These are phyloP conservation scores for Gossypium anomalum DNA, from an alignment of 345 rosid species.

Conservation along the genomic window DNA sequence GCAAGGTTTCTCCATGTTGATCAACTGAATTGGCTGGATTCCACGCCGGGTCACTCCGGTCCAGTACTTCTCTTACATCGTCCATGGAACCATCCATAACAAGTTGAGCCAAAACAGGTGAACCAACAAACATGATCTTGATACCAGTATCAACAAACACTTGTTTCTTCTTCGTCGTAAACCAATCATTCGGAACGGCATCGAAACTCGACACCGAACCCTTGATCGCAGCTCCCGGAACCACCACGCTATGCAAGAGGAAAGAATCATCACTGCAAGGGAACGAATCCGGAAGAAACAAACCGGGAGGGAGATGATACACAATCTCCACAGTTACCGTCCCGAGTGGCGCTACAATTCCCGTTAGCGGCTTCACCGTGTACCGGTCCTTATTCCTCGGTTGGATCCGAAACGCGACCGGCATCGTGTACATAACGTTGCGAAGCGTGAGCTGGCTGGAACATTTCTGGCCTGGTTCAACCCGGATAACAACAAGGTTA, in stretches of 20 bases:
- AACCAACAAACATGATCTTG: constrained; percentile 55
- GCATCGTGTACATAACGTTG: constrained; percentile 75
- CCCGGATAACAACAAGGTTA: constrained; percentile 35
- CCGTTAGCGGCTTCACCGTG: constrained; percentile 50
- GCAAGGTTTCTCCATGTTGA: constrained; percentile 41
- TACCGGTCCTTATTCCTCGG: constrained; percentile 38
- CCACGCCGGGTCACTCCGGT: constrained; percentile 43
- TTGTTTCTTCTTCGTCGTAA: constrained; percentile 55
- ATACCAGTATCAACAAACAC: constrained; percentile 57
- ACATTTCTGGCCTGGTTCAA: constrained; percentile 51
- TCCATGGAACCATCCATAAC: constrained; percentile 53
- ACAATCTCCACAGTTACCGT: constrained; percentile 40
- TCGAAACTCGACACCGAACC: constrained; percentile 34
- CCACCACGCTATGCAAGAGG: constrained; percentile 58
- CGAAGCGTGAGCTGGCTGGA: constrained; percentile 50
- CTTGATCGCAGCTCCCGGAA: constrained; percentile 48
- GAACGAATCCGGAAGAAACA: constrained; percentile 34
- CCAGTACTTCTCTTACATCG: constrained; percentile 51
- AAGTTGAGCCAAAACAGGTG: constrained; percentile 40
- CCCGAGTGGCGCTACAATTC: constrained; percentile 50
- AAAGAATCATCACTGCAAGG: constrained; percentile 44
- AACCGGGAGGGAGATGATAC: constrained; percentile 33
- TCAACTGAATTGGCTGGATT: constrained; percentile 40
- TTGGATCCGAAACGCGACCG: constrained; percentile 56
- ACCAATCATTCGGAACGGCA: constrained; percentile 53